Base-by-base conservation (phyloP, 768 basidiomycete species). In the Calocybe gangraenosa region DNA sequence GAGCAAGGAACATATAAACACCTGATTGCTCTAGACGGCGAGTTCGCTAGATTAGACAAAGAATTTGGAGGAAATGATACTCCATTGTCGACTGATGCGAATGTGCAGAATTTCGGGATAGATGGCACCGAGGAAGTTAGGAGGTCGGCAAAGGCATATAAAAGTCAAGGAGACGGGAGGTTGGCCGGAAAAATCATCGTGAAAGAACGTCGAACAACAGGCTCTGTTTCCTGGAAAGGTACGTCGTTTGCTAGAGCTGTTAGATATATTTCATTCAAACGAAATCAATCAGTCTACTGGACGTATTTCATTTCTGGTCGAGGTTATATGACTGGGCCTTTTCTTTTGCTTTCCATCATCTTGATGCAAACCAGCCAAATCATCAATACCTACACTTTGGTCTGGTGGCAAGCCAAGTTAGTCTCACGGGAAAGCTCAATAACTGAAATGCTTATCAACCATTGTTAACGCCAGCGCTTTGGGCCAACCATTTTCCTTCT, bases 321-420 rank as follows among this genome's bases (percentile, higher is more conserved):
- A 35, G 80, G 76, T 3, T 65, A 51, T 32, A 57, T 75, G 42
- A 80, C 76, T 0, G 54, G 70, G 0, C 81, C 82, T 0, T 50
- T 79, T n/a, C 63, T 82, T 11, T 5, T 81, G 3, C 25, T 79
- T 1, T 67, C 71, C 23, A 70, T 77, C 25, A 8, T 78, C 6
- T 50, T 81, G 20, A 82, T 84, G 80, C 83, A 83, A 65, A 74
- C 65, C 20, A 75, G 73, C 44, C 74, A 76, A 55, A 73, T 84
- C 41, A 59, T 82, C 53, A 83, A 78, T 51, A 75, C 78, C 43
- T 84, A 86, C 49, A 81, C 79, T 37, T 65, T 88, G 13, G 78
- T 85, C 14, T 87, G 80, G 78, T 84, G 85, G 85, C 75, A 86
- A 57, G 69, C 65, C 34, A 72, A 82, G 78, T 80, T 37, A 42